Evolutionary conservation across 1,139 yeast genomes (phyloP), one percentile per base, ranked within the genome.

Genomic region (Saccharomyces hybrid): DNA sequence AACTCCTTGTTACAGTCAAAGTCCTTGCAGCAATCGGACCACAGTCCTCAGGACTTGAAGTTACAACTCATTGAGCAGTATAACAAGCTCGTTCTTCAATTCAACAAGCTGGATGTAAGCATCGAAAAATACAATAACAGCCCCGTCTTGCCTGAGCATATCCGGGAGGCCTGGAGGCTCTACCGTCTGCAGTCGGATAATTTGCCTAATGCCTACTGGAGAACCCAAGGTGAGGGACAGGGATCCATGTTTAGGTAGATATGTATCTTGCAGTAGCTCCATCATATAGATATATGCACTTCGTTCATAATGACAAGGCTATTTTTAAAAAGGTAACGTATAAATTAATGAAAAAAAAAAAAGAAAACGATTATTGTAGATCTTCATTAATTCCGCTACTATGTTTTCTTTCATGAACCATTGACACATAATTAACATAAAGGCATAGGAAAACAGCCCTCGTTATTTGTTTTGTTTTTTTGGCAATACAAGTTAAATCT

Each of bases 161-260:
- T 91, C 46, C 74, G 95, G 49, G 96, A 89, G 65, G 97, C 97
- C 0, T 88, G 95, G 90, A 74, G 96, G 59, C 68, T 87, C 52
- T 85, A 83, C 62, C 80, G 81, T 59, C 60, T 77, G 48, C 96
- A 89, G 62, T 81, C 78, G 54, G 83, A 86, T 14, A 75, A 79
- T n/a, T 81, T 86, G 2, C 81, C 85, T 2, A 75, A 81, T 25
- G 77, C 78, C 11, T 81, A 82, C 23, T 86, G 91, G 88, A 74
- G 90, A 56, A 70, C 77, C n/a, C 88, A 85, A 65, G 95, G 95
- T 1, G 87, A 80, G 48, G 81, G 83, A 3, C 85, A 83, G 62
- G 93, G 95, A 0, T 67, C 77, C 64, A 69, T 85, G 75, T 87
- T 86, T 62, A 73, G 90, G 60, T 84, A 62, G 65, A 27, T 42